Conservation (phyloP, 768 basidiomycete genomes). For the Rhodosporidiobolus odoratus region DNA sequence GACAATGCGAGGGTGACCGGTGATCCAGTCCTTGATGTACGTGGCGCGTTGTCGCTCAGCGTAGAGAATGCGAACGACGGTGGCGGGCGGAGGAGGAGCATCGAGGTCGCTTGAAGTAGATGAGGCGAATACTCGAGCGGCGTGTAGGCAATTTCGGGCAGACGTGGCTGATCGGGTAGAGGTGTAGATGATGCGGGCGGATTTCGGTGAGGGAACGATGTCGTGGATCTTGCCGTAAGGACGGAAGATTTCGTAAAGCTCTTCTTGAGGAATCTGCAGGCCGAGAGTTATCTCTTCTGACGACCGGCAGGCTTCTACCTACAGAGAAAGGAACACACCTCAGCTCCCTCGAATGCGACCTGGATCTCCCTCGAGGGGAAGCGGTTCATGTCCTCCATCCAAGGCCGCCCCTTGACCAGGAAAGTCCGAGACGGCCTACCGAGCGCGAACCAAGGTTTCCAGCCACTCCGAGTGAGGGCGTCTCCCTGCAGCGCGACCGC, state of each 20-base stretch:
- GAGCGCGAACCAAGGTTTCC: conserved; percentile 26
- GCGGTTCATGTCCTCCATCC: conserved; percentile 83
- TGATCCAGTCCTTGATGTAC: conserved; percentile 68
- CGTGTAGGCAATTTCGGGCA: conserved; percentile 76
- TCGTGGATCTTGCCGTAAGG: conserved; percentile 77
- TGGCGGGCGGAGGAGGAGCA: conserved; percentile 6
- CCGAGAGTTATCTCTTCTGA: conserved; percentile 11
- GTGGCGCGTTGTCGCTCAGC: conserved; percentile 53
- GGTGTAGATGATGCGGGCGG: conserved; percentile 60
- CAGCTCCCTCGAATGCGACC: conserved; percentile 83
- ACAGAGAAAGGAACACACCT: conserved; percentile 66
- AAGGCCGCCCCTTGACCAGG: conserved; percentile 56
- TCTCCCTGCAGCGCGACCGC: neutral
- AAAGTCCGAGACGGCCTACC: conserved; percentile 53
- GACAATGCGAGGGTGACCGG: conserved; percentile 77
- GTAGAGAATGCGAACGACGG: conserved; percentile 40
- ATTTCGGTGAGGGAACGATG: conserved; percentile 58
- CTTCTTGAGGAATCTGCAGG: neutral
- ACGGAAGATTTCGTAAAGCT: conserved; percentile 63
- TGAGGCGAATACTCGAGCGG: conserved; percentile 46
- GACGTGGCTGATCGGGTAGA: conserved; percentile 65
- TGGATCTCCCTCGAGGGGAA: conserved; percentile 68
- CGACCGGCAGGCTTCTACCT: too few species aligned
- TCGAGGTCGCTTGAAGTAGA: neutral
- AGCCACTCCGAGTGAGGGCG: neutral